Base-by-base conservation (phyloP, 331 rosid genomes). In the Acacia pycnantha region DNA sequence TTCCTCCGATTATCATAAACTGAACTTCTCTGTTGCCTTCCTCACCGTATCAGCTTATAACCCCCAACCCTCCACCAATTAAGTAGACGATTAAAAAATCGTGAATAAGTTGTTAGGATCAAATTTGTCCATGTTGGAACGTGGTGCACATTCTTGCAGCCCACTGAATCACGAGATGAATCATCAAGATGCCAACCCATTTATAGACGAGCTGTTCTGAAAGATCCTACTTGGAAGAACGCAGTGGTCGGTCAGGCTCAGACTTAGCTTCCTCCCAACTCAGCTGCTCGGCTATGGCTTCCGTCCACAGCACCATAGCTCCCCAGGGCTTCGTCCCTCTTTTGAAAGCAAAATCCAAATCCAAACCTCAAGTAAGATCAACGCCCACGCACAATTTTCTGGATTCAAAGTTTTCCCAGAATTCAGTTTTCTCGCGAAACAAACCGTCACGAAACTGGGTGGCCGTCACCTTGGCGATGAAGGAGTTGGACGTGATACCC, bases 401-500 rank as follows among this genome's bases (percentile, higher is more conserved):
- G 31, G 51, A 48, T 40, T 44, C 83, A 3, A 85, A 83, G 77
- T 56, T 69, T 64, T 73, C 89, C 3, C 78, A 58, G 35, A 68
- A 59, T 54, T 54, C 75, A 10, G 1, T 83, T 86, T 82, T 86
- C 81, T 56, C 82, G 51, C 81, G 78, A 51, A 82, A 50, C 76
- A 81, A 73, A 73, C 90, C 67, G 51, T 72, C 77, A 56, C 54
- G 6, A 11, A 82, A 79, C 15, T 85, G 87, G 68, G 76, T 67
- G 29, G 77, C 78, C 76, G 24, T 16, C 44, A 65, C 35, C 24
- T 81, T 90, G 6, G 73, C 85, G 59, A 84, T 51, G 84, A 91
- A 92, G 68, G 95, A 91, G 29, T 2, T 71, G 67, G 89, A 92
- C 69, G 94, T 90, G 70, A 86, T 95, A 50, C 85, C 89, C 8